Conservation (phyloP, 108 stramenopile genomes). For the Nitzschia sp. region DNA sequence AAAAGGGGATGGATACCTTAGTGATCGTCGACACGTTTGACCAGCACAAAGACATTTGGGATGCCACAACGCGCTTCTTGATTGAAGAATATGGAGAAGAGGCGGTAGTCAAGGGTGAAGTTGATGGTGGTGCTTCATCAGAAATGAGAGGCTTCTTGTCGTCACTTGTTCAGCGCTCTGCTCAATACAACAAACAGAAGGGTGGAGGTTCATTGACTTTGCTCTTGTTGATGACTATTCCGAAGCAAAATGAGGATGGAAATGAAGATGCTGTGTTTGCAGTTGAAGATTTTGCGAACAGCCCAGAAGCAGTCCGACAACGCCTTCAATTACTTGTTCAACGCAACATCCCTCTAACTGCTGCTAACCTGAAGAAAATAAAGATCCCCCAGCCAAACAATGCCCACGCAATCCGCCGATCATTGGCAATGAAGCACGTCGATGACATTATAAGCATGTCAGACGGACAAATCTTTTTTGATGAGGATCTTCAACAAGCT, state of each 20-base stretch:
- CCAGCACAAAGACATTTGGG: conserved; percentile 82
- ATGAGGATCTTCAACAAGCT: conserved; percentile 28
- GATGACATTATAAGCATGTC: conserved; percentile 91
- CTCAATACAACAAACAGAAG: conserved; percentile 62
- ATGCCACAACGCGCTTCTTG: conserved; percentile 70
- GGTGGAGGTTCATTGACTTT: conserved; percentile 86
- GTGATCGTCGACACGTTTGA: conserved; percentile 84
- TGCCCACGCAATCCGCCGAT: conserved; percentile 51
- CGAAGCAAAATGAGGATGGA: conserved; percentile 27
- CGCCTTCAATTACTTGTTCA: conserved; percentile 65
- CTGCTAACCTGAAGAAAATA: conserved; percentile 75
- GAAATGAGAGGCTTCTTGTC: conserved; percentile 87
- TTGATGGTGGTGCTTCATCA: conserved; percentile 77
- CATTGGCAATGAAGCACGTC: conserved; percentile 77
- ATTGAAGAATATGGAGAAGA: conserved; percentile 80
- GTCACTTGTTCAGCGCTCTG: conserved; percentile 84
- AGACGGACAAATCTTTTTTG: conserved; percentile 86
- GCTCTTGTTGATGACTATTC: conserved; percentile 62
- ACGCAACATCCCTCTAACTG: conserved; percentile 77
- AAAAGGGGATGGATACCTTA: conserved; percentile 64
- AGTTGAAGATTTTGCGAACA: conserved; percentile 65
- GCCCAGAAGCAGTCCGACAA: conserved; percentile 57
- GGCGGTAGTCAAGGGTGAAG: conserved; percentile 78
- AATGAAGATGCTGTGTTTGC: conserved; percentile 47
- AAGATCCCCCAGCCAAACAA: conserved; percentile 70